Evolutionary conservation across 257 asterid species (phyloP).

Genomic region (Solanum megistacrolobum): DNA sequence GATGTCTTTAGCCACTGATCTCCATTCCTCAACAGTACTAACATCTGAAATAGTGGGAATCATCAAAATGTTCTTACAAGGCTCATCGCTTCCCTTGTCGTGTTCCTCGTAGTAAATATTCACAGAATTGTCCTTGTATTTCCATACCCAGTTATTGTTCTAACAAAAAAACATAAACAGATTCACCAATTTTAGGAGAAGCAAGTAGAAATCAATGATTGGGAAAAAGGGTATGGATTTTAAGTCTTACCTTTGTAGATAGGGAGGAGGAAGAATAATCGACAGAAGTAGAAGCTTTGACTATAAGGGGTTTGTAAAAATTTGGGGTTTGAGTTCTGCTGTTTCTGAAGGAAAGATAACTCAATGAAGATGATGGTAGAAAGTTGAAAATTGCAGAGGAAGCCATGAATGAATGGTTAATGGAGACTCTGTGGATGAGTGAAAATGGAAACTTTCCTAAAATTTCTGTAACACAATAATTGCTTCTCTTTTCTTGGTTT

Average conservation of each 20-base stretch:
- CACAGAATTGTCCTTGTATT: constrained; percentile 49
- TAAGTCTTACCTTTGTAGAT: constrained; percentile 7
- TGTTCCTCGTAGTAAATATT: constrained; percentile 61
- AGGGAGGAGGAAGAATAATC: constrained; percentile 28
- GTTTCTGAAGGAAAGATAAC: constrained; percentile 11
- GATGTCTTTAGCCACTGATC: constrained; percentile 68
- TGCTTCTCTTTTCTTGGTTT: background rate
- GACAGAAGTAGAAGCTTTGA: constrained; percentile 40
- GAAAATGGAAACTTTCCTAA: background rate
- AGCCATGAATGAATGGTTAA: constrained; percentile 28
- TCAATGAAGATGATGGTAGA: constrained; percentile 15
- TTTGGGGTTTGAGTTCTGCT: constrained; percentile 1
- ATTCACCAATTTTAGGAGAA: background rate
- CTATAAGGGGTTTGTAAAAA: constrained; percentile 13
- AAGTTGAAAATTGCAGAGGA: constrained; percentile 25
- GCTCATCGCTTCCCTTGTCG: constrained; percentile 28
- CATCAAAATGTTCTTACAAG: constrained; percentile 55
- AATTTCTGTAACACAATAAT: background rate
- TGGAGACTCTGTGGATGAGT: background rate
- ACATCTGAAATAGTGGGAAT: constrained; percentile 94
- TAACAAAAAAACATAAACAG: background rate
- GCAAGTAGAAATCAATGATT: background rate
- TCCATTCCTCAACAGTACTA: constrained; percentile 95
- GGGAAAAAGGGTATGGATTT: background rate
- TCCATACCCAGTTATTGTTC: constrained; percentile 59